These are phyloP conservation scores for Seiridium unicorne DNA, from an alignment of 2,329 filamentous ascomycete genomes.

Conservation along the genomic window DNA sequence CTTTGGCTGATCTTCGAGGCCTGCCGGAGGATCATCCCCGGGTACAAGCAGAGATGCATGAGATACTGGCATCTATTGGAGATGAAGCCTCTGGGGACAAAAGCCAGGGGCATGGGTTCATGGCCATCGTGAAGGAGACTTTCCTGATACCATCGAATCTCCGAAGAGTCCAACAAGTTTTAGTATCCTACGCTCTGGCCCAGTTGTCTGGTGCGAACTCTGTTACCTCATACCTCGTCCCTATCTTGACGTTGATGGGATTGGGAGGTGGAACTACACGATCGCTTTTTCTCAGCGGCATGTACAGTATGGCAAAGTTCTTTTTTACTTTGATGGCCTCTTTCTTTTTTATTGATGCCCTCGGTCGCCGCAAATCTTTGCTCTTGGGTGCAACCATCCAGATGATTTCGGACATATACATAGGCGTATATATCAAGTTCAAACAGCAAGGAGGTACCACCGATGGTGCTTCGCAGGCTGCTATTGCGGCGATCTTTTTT, in stretches of 20 bases:
- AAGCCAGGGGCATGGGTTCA: slow-evolving; percentile 4
- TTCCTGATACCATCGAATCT: slow-evolving; percentile 35
- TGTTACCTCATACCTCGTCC: slow-evolving; percentile 41
- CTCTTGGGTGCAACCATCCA: no score
- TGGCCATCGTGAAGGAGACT: slow-evolving; percentile 27
- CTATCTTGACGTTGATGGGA: slow-evolving; percentile 38
- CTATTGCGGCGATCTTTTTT: slow-evolving; percentile 41
- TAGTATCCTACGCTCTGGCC: slow-evolving; percentile 35
- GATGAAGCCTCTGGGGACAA: background rate
- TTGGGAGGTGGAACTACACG: slow-evolving; percentile 23
- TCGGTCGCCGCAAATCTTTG: no score
- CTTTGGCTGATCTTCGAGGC: slow-evolving; percentile 26
- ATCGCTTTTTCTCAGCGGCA: slow-evolving; percentile 36
- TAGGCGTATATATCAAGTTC: no score
- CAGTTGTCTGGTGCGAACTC: slow-evolving; percentile 43
- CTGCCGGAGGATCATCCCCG: slow-evolving; percentile 26
- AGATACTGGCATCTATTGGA: slow-evolving; percentile 4
- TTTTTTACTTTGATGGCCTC: background rate
- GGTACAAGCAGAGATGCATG: slow-evolving; percentile 22
- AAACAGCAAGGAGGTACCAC: slow-evolving; percentile 20
- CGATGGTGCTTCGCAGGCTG: slow-evolving; percentile 30
- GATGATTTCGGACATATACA: no score
- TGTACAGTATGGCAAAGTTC: slow-evolving; percentile 16
- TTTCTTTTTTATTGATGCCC: background rate
- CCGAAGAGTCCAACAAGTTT: slow-evolving; percentile 35